These are phyloP conservation scores for Allium fistulosum DNA, from an alignment of 106 monocot genomes.

Conservation along the genomic window DNA sequence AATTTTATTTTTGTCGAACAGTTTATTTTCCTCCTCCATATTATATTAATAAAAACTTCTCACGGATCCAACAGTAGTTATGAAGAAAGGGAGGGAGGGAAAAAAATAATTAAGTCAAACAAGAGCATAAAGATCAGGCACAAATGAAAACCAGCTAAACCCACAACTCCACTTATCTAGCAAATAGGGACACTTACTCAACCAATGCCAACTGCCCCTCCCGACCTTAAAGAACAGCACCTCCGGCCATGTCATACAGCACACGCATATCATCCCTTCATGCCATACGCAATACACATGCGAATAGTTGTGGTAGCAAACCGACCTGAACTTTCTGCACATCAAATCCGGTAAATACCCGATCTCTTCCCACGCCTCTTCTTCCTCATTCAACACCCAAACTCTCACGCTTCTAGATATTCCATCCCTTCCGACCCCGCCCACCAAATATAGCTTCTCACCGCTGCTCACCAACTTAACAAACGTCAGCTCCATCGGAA, in stretches of 20 bases:
- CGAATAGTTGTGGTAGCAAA: conserved; percentile 47
- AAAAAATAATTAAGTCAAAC: conserved; percentile 11
- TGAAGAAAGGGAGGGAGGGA: neutral
- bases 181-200: conserved; percentile 33
- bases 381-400: conserved; percentile 27
- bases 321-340: conserved; percentile 40
- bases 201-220: conserved; percentile 40
- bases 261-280: conserved; percentile 32
- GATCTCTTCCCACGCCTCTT: conserved; percentile 28
- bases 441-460: conserved; percentile 22
- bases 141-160: conserved; percentile 50
- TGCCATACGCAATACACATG: conserved; percentile 43
- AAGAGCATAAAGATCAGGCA: conserved; percentile 36
- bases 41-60: neutral
- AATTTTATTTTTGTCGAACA: too few species aligned
- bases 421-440: conserved; percentile 33
- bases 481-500: conserved; percentile 27
- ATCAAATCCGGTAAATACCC: conserved; percentile 50
- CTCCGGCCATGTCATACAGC: conserved; percentile 52
- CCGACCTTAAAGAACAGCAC: conserved; percentile 25
- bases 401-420: conserved; percentile 36
- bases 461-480: conserved; percentile 18
- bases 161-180: conserved; percentile 55
- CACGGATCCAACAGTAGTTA: neutral
- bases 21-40: neutral